Evolutionary conservation across 2,329 filamentous ascomycete species (phyloP).

Genomic region (Cordyceps javanica): DNA sequence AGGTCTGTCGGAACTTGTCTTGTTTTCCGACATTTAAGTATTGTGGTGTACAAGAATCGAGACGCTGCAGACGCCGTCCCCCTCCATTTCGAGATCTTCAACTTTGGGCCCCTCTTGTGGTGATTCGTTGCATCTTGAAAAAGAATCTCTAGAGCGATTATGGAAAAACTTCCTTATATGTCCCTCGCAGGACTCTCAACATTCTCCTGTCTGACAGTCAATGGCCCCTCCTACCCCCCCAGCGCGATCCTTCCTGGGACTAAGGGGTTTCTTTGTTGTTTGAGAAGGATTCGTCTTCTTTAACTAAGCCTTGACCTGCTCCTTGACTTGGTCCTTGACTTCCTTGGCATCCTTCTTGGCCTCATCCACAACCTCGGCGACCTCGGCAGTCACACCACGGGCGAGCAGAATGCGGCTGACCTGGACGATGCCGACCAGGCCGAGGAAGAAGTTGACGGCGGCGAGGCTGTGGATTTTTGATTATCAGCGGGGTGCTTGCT

Average conservation of each 20-base stretch:
- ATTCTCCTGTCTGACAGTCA: not conserved
- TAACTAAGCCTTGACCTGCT: conserved; percentile 25
- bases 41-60: not conserved
- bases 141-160: not conserved
- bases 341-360: conserved; percentile 24
- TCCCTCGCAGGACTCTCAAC: not conserved
- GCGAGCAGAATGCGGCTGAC: conserved; percentile 67
- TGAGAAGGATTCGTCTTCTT: not conserved
- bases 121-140: not conserved
- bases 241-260: too few relatives aligned
- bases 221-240: too few relatives aligned
- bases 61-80: not conserved
- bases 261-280: too few relatives aligned
- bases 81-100: not conserved
- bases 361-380: conserved; percentile 36
- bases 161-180: not conserved
- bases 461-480: conserved; percentile 57
- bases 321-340: conserved; percentile 14
- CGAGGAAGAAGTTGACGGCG: conserved; percentile 97
- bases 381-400: conserved; percentile 47
- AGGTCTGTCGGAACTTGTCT: not conserved
- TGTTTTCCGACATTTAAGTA: not conserved
- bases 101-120: not conserved
- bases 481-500: not conserved
- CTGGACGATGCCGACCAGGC: conserved; percentile 78